These are phyloP conservation scores for Globisporangium abappressorium DNA, from an alignment of 352 stramenopile genomes.

Conservation along the genomic window DNA sequence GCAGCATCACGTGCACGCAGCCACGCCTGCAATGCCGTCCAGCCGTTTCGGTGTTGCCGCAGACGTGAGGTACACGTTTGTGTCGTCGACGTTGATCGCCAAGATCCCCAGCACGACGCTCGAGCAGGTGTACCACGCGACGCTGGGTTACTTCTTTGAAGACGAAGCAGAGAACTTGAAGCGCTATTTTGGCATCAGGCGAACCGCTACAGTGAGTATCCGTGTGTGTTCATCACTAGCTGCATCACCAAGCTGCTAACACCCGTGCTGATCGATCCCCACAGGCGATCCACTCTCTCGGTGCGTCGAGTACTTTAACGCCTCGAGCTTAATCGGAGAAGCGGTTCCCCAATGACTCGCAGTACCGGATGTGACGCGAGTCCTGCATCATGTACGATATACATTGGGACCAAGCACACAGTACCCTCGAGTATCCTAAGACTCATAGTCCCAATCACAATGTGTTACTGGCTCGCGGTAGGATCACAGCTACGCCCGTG, in stretches of 20 bases:
- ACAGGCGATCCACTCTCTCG: not conserved
- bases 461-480: not conserved
- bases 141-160: slow-evolving; percentile 1
- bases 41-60: not conserved
- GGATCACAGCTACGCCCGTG: not conserved
- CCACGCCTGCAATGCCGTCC: not conserved
- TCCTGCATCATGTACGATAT: not conserved
- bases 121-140: not conserved
- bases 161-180: not conserved
- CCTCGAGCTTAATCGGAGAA: not conserved
- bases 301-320: not conserved
- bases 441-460: too few relatives aligned
- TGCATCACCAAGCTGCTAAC: not conserved
- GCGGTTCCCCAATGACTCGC: not conserved
- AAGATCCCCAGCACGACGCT: not conserved
- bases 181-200: not conserved
- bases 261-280: not conserved
- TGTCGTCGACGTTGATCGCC: not conserved
- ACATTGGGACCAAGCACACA: too few relatives aligned
- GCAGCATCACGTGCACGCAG: not conserved
- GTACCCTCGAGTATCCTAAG: too few relatives aligned
- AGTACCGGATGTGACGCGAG: not conserved
- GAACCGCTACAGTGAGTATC: not conserved
- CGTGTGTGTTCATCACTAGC: too few relatives aligned
- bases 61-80: not conserved